phyloP scores from a whole-genome alignment of 768 basidiomycete genomes.

The Phlebiopsis flavidoalba region DNA sequence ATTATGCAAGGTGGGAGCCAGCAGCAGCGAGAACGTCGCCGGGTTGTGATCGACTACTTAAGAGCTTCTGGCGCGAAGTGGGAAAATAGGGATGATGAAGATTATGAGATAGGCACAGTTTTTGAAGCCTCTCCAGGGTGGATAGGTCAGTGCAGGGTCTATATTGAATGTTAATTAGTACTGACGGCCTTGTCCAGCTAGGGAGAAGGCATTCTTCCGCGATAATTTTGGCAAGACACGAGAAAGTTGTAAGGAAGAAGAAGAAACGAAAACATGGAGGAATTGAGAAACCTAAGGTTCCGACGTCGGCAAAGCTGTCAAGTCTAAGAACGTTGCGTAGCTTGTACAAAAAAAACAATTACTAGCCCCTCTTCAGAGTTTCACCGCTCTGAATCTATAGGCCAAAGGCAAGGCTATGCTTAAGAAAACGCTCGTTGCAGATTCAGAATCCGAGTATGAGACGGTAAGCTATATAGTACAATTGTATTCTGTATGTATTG shows the following conservation, averaged over 20 bases:
- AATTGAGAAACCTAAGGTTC: not conserved
- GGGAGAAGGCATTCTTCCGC: slow-evolving; percentile 36
- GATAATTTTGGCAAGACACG: slow-evolving; percentile 17
- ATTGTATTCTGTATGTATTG: not conserved
- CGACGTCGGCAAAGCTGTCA: slow-evolving; percentile 1
- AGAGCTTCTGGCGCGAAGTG: slow-evolving; percentile 53
- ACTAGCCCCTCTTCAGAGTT: not conserved
- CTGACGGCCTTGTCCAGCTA: slow-evolving; percentile 21
- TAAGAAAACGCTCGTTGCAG: not conserved
- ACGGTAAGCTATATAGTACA: not conserved
- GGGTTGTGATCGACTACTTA: slow-evolving; percentile 53
- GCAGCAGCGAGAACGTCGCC: slow-evolving; percentile 47
- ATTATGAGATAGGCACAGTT: slow-evolving; percentile 45
- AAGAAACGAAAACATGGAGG: slow-evolving; percentile 5
- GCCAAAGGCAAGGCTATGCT: not conserved
- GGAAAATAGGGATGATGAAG: slow-evolving; percentile 51
- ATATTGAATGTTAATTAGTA: not conserved
- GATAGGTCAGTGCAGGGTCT: slow-evolving; percentile 43
- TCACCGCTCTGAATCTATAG: not conserved
- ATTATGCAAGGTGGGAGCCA: slow-evolving; percentile 65
- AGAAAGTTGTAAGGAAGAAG: slow-evolving; percentile 19
- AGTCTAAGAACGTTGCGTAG: not conserved
- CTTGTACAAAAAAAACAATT: not conserved
- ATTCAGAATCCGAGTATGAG: not conserved
- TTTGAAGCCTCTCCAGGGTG: slow-evolving; percentile 42